A percentile compares a stretch with the other conserved stretches of the same genome.
Conservation (phyloP, 805 yeast genomes). For the Monosporozyma aerobia region DNA sequence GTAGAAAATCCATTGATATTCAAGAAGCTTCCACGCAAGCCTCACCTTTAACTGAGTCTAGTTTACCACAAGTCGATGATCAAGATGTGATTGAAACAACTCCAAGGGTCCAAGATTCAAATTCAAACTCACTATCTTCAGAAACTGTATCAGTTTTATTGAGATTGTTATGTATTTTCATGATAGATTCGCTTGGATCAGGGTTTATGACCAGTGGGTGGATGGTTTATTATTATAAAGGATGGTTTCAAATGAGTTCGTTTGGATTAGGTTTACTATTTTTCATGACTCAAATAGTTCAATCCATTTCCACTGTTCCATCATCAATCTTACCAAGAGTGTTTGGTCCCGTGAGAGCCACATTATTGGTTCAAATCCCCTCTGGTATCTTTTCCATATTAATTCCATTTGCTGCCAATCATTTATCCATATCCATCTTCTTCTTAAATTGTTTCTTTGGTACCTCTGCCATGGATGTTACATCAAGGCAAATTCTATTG, state of each 20-base stretch:
- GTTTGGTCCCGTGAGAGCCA: constrained; percentile 74
- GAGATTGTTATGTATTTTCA: constrained; percentile 51
- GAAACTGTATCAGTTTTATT: constrained; percentile 37
- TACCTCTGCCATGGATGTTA: constrained; percentile 80
- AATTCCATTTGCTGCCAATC: constrained; percentile 39
- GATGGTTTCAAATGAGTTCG: constrained; percentile 44
- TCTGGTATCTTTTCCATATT: constrained; percentile 55
- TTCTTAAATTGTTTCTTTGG: constrained; percentile 48
- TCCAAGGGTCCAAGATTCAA: background rate
- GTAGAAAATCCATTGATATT: constrained; percentile 1
- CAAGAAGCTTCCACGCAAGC: background rate
- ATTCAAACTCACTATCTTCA: constrained; percentile 26
- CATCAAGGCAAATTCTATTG: constrained; percentile 75
- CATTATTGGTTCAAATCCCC: constrained; percentile 66
- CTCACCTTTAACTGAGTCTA: background rate
- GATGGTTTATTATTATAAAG: constrained; percentile 73
- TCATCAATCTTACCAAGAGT: constrained; percentile 59
- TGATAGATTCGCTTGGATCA: constrained; percentile 78
- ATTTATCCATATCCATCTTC: constrained; percentile 37
- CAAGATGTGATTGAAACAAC: background rate
- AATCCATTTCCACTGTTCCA: constrained; percentile 64
- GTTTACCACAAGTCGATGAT: background rate
- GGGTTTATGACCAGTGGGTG: constrained; percentile 87
- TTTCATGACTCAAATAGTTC: constrained; percentile 51
- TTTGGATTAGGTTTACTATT: constrained; percentile 57